A percentile compares a stretch with the other conserved stretches of the same genome.
Conservation (phyloP, 2,329 filamentous ascomycete species). For the Fusarium sp. region DNA sequence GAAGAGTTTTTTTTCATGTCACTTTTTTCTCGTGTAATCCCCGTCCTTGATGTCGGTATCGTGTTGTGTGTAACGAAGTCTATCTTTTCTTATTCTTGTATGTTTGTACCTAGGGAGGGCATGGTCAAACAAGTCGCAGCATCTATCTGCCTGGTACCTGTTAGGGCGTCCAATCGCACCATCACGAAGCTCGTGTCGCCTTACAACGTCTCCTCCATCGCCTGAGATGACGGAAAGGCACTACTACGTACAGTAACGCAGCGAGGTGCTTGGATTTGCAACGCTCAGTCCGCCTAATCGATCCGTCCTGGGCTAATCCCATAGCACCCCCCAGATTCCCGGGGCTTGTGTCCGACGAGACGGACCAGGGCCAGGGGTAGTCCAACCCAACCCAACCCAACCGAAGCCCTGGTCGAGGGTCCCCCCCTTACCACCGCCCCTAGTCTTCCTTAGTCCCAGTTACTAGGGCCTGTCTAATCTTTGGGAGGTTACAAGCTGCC, state of each 20-base stretch:
- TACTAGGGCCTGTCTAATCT: slow-evolving; percentile 43
- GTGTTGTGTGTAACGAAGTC: slow-evolving; percentile 12
- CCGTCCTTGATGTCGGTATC: background rate
- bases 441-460: slow-evolving; percentile 42
- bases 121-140: slow-evolving; percentile 24
- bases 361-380: slow-evolving; percentile 31
- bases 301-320: slow-evolving; percentile 36
- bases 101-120: slow-evolving; percentile 8
- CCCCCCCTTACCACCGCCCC: slow-evolving; percentile 43
- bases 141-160: slow-evolving; percentile 23
- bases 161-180: slow-evolving; percentile 41
- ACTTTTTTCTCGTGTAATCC: slow-evolving; percentile 5
- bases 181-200: slow-evolving; percentile 39
- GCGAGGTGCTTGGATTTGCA: slow-evolving; percentile 15
- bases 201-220: slow-evolving; percentile 39
- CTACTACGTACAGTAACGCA: slow-evolving; percentile 21
- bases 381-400: slow-evolving; percentile 31
- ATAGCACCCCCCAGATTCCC: slow-evolving; percentile 43
- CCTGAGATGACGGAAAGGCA: slow-evolving; percentile 39
- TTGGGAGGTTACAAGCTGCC: slow-evolving; percentile 41
- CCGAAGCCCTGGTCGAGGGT: slow-evolving; percentile 40
- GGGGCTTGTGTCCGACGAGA: slow-evolving; percentile 43
- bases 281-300: slow-evolving; percentile 38
- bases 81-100: slow-evolving; percentile 15
- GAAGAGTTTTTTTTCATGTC: slow-evolving; percentile 30